Percentiles rank a stretch among this genome's conserved stretches.
Evolutionary conservation across 2,329 filamentous ascomycete genomes (phyloP).

Genomic region (Exophiala viscosa): DNA sequence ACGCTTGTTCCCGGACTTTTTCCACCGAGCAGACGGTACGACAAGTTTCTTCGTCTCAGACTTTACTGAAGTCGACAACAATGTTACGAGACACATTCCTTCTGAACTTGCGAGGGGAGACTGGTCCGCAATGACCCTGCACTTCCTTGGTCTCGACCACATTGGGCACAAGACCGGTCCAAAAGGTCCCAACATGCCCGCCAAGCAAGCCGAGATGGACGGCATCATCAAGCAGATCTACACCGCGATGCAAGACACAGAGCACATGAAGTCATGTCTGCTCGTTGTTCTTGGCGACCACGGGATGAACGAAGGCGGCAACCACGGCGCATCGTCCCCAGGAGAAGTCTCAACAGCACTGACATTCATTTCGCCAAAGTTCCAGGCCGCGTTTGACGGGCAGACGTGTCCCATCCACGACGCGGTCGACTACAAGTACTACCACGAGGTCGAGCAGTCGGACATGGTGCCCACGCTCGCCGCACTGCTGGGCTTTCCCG

Average conservation of each 20-base stretch:
- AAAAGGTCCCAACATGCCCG: conserved; percentile 80
- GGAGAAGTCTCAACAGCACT: conserved; percentile 93
- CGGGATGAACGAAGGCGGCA: conserved; percentile 99
- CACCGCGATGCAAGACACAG: conserved; percentile 64
- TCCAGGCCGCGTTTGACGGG: conserved; percentile 54
- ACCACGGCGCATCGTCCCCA: conserved; percentile 88
- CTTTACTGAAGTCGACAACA: conserved; percentile 95
- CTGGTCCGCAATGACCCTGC: conserved; percentile 90
- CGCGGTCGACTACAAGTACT: conserved; percentile 69
- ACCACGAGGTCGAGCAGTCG: conserved; percentile 82
- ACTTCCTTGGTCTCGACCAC: conserved; percentile 93
- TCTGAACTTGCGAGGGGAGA: conserved; percentile 71
- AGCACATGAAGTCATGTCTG: conserved; percentile 72
- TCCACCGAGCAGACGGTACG: conserved; percentile 83
- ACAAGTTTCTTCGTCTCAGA: conserved; percentile 98
- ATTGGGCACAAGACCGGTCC: conserved; percentile 97
- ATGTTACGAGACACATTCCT: conserved; percentile 87
- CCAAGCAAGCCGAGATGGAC: conserved; percentile 95
- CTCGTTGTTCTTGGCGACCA: conserved; percentile 90
- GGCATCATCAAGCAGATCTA: conserved; percentile 73
- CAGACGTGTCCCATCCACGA: conserved; percentile 51
- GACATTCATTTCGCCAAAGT: conserved; percentile 83
- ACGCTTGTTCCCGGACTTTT: conserved; percentile 87
- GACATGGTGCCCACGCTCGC: conserved; percentile 89
- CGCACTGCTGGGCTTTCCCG: conserved; percentile 78